Conservation (phyloP, 2,329 filamentous ascomycete genomes). For the Pestalotiopsis fici region DNA sequence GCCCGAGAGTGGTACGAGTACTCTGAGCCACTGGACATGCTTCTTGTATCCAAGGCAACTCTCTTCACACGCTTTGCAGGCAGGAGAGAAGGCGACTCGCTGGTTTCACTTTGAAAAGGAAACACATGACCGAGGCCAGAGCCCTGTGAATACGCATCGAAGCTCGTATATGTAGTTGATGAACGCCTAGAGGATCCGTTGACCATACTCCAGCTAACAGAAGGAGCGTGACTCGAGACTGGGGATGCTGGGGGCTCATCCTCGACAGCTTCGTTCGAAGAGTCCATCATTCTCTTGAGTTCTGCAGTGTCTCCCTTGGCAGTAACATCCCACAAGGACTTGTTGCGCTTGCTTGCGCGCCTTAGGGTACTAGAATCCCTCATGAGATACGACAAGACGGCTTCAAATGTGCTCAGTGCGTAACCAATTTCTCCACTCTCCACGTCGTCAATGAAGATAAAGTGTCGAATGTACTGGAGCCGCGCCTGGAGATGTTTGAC, state of each 20-base stretch:
- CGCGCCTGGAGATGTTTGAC: slow-evolving; percentile 86
- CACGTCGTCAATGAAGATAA: slow-evolving; percentile 97
- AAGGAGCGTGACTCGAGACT: slow-evolving; percentile 44
- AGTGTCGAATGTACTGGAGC: slow-evolving; percentile 92
- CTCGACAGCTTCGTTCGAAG: slow-evolving; percentile 51
- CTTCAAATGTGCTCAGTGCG: slow-evolving; percentile 92
- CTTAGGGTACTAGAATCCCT: slow-evolving; percentile 80
- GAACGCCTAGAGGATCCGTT: slow-evolving; percentile 46
- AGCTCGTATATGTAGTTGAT: slow-evolving; percentile 40
- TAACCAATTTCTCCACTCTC: slow-evolving; percentile 97
- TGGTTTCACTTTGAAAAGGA: slow-evolving; percentile 73
- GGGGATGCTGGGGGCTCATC: slow-evolving; percentile 41
- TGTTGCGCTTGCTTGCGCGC: slow-evolving; percentile 83
- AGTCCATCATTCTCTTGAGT: slow-evolving; percentile 79
- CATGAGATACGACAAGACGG: slow-evolving; percentile 84
- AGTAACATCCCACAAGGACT: slow-evolving; percentile 83
- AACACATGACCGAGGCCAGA: slow-evolving; percentile 81
- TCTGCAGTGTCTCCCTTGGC: slow-evolving; percentile 75
- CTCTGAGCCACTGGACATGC: slow-evolving; percentile 83
- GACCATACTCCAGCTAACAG: slow-evolving; percentile 48
- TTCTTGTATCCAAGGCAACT: slow-evolving; percentile 88
- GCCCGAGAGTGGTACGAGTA: slow-evolving; percentile 81
- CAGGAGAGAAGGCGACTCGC: slow-evolving; percentile 31
- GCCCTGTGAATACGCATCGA: slow-evolving; percentile 56
- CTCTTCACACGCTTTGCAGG: slow-evolving; percentile 65